Evolutionary conservation across 441 rosid genomes (phyloP).

Genomic region (Pelargonium fulgidum): DNA sequence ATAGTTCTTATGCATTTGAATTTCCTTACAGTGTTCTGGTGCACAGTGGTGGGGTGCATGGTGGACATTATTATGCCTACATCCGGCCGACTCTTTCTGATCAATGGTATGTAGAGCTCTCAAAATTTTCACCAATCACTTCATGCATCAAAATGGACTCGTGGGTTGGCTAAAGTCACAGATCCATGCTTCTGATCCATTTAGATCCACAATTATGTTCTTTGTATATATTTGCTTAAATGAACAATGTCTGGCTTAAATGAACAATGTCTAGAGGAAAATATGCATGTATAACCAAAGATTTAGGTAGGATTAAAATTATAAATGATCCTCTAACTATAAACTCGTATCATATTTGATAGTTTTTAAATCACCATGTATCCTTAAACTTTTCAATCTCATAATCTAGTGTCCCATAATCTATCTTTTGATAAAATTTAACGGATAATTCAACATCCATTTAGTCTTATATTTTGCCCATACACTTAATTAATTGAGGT

Average conservation of each 20-base stretch:
- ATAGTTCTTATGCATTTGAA: slow-evolving; percentile 3
- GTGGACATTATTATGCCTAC: slow-evolving; percentile 90
- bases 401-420: too few relatives aligned
- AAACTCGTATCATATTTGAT: too few relatives aligned
- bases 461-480: too few relatives aligned
- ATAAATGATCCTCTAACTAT: too few relatives aligned
- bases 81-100: slow-evolving; percentile 84
- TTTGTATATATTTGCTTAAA: not conserved
- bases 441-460: too few relatives aligned
- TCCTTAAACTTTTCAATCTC: too few relatives aligned
- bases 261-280: not conserved
- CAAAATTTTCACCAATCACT: not conserved
- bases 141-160: not conserved
- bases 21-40: slow-evolving; percentile 62
- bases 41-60: slow-evolving; percentile 80
- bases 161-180: not conserved
- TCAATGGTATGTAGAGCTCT: slow-evolving; percentile 55
- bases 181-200: not conserved
- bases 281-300: not conserved
- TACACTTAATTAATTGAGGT: too few relatives aligned
- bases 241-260: not conserved
- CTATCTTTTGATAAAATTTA: too few relatives aligned
- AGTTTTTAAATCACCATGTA: too few relatives aligned
- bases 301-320: not conserved
- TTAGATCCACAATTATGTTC: not conserved